Conservation (phyloP, 768 basidiomycete species). For the Gloeostereum incarnatum region DNA sequence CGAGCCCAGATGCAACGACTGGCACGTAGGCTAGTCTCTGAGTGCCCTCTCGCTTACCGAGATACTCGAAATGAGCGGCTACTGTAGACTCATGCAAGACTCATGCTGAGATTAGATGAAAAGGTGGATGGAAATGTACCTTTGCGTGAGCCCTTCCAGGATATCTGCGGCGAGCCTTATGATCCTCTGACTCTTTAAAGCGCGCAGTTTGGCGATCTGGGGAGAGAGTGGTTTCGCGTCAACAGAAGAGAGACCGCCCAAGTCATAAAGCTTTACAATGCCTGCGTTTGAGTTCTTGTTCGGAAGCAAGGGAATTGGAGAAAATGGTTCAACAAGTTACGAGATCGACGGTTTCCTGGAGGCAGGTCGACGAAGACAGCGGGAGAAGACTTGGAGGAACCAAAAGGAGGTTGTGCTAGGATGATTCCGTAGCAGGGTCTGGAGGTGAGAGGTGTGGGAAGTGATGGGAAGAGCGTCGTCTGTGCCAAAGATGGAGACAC, state of each 20-base stretch:
- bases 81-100: constrained; percentile 51
- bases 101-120: no score
- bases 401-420: no score
- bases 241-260: constrained; percentile 22
- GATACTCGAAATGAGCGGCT: constrained; percentile 85
- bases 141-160: constrained; percentile 77
- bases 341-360: no score
- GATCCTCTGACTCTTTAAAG: constrained; percentile 71
- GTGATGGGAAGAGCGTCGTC: constrained; percentile 61
- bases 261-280: constrained; percentile 37
- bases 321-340: no score
- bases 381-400: no score
- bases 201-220: constrained; percentile 61
- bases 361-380: no score
- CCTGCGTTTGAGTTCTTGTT: no score
- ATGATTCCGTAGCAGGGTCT: no score
- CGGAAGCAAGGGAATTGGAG: no score
- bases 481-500: constrained; percentile 81
- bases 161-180: constrained; percentile 86
- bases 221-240: constrained; percentile 43
- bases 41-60: constrained; percentile 70
- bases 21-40: constrained; percentile 95
- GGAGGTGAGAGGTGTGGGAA: no score
- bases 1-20: constrained; percentile 90
- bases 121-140: no score